Conservation (phyloP, 306 rosid genomes). For the Casuarina equisetifolia region DNA sequence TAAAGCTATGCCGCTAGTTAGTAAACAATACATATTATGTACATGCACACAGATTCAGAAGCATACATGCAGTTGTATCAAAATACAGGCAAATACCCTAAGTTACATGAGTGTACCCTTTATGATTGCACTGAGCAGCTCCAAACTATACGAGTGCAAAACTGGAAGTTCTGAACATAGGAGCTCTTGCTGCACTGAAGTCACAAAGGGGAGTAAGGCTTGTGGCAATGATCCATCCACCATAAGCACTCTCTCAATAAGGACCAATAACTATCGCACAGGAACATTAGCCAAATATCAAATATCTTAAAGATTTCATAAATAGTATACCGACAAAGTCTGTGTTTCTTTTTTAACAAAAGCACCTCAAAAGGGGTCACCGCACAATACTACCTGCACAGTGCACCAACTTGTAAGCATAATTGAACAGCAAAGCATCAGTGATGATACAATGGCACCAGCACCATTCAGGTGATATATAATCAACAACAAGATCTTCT, state of each 20-base stretch:
- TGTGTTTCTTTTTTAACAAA: constrained; percentile 7
- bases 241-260: constrained; percentile 72
- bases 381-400: constrained; percentile 54
- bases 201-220: constrained; percentile 59
- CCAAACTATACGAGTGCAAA: constrained; percentile 66
- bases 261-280: constrained; percentile 50
- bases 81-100: not conserved
- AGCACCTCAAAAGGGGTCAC: constrained; percentile 9
- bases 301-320: constrained; percentile 4
- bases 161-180: constrained; percentile 83
- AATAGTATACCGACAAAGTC: not conserved
- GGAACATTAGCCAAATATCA: constrained; percentile 47
- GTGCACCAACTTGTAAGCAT: constrained; percentile 78
- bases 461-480: constrained; percentile 57
- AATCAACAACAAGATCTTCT: constrained; percentile 61
- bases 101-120: constrained; percentile 70
- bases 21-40: too few relatives aligned
- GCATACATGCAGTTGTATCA: not conserved
- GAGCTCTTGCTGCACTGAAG: constrained; percentile 71
- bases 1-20: not conserved
- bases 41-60: not conserved
- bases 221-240: constrained; percentile 75
- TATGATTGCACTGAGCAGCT: constrained; percentile 64
- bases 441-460: constrained; percentile 47
- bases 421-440: constrained; percentile 66